These are phyloP conservation scores for Pueraria montana DNA, from an alignment of 306 rosid species.

Conservation along the genomic window DNA sequence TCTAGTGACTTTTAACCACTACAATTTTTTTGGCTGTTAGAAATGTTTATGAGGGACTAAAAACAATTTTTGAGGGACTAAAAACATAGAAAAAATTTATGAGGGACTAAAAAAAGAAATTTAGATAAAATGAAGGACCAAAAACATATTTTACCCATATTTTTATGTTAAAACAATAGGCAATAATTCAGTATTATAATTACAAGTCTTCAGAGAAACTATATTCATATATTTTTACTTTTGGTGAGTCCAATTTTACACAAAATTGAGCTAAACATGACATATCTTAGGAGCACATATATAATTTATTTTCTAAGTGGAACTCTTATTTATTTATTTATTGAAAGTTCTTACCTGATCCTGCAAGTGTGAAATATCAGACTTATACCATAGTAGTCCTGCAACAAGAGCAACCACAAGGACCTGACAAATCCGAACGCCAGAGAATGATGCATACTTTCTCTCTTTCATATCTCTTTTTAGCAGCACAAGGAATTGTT, in stretches of 20 bases:
- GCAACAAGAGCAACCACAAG: slow-evolving; percentile 52
- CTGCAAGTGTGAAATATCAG: slow-evolving; percentile 55
- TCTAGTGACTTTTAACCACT: no score
- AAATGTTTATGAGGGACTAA: no score
- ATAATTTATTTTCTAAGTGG: neutral
- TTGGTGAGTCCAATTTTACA: neutral
- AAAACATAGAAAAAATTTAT: no score
- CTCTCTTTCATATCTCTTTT: slow-evolving; percentile 68
- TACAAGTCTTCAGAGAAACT: no score
- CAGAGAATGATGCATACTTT: slow-evolving; percentile 58
- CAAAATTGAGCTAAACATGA: neutral
- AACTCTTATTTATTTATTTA: neutral
- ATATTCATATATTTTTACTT: neutral
- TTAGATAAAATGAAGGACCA: no score
- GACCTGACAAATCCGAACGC: slow-evolving; percentile 54
- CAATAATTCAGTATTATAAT: neutral
- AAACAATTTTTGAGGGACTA: no score
- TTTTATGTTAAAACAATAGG: no score
- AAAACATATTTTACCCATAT: no score
- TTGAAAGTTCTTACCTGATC: slow-evolving; percentile 57
- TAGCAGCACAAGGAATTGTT: slow-evolving; percentile 62
- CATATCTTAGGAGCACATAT: neutral
- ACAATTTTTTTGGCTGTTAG: no score
- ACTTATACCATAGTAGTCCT: slow-evolving; percentile 69
- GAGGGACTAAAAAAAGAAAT: no score